Conservation (phyloP, 116 monocot species). For the Posidonia oceanica region DNA sequence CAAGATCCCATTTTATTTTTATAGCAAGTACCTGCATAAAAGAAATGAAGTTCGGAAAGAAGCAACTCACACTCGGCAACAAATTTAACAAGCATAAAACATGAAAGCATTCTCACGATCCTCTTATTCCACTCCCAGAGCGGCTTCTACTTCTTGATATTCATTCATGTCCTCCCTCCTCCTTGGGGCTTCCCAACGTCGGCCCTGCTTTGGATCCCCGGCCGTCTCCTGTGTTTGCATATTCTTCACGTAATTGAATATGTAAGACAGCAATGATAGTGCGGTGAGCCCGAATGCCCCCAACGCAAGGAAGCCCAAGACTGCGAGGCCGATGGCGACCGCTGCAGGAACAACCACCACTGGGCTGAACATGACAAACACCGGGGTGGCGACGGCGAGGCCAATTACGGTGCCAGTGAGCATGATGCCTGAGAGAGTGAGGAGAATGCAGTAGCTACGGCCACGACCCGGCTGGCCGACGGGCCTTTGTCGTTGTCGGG, state of each 20-base stretch:
- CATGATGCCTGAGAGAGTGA: conserved; percentile 36
- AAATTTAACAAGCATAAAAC: too few species aligned
- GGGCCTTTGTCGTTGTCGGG: conserved; percentile 22
- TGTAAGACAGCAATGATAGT: conserved; percentile 29
- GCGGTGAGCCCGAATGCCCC: conserved; percentile 46
- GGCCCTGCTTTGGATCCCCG: too few species aligned
- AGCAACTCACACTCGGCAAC: too few species aligned
- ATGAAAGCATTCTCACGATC: too few species aligned
- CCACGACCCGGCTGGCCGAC: conserved; percentile 25
- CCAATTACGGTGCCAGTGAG: conserved; percentile 31
- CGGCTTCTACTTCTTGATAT: too few species aligned
- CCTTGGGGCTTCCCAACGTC: too few species aligned
- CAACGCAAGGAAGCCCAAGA: conserved; percentile 40
- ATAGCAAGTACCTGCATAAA: too few species aligned
- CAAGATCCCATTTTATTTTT: too few species aligned
- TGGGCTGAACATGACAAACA: conserved; percentile 66
- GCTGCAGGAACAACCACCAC: conserved; percentile 46
- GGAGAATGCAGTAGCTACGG: conserved; percentile 35
- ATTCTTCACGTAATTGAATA: conserved; percentile 20
- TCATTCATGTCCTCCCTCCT: too few species aligned
- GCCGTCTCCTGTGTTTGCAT: too few species aligned
- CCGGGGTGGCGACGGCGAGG: conserved; percentile 32
- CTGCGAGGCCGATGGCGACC: conserved; percentile 28
- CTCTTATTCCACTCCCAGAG: too few species aligned
- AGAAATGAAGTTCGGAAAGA: too few species aligned